Evolutionary conservation across 768 basidiomycete species (phyloP), one percentile per base, ranked within the genome.

Genomic region (Candolleomyces aberdarensis): DNA sequence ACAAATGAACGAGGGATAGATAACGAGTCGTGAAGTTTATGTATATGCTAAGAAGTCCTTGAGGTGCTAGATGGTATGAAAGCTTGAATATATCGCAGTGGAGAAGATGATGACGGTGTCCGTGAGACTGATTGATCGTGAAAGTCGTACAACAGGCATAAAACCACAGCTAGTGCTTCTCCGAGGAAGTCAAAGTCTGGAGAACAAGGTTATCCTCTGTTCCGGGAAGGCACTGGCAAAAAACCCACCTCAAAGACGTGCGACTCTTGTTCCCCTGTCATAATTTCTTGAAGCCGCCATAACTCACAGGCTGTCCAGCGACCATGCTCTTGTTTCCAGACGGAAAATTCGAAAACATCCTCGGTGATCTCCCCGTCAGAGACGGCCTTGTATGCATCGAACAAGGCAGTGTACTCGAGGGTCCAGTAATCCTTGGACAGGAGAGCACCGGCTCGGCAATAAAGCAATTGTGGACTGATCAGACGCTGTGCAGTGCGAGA

Each of bases 361-460:
- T 71, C 70, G 8, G 57, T 32, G 43, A 75, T 63, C 47, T 69
- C 63, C 10, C 66, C 66, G n/a, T 53, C 62, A 4, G 65, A 61
- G 29, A 76, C 70, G 10, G 62, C 41, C 0, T 57, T 53, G 50
- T 74, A 66, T 7, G 72, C 71, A 56, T 76, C 71, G 36, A 73
- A 50, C 11, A 76, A 63, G 19, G 69, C 67, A 19, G 60, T 26
- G 56, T 76, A 72, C 47, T 71, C 72, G 31, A 71, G 52, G 3
- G 67, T 69, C 72, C 74, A 76, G 56, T 71, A 72, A 14, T 72
- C 69, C 2, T 65, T 60, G 2, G 73, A 71, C 22, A 76, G 62
- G 31, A 73, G 66, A n/a, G 72, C 69, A 36, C 66, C 64, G 22
- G 68, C 63, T 51, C 69, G 70, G 14, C 69, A 70, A 48, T 74